Evolutionary conservation across 768 basidiomycete genomes (phyloP).

Genomic region (Rhizopogon rudus): DNA sequence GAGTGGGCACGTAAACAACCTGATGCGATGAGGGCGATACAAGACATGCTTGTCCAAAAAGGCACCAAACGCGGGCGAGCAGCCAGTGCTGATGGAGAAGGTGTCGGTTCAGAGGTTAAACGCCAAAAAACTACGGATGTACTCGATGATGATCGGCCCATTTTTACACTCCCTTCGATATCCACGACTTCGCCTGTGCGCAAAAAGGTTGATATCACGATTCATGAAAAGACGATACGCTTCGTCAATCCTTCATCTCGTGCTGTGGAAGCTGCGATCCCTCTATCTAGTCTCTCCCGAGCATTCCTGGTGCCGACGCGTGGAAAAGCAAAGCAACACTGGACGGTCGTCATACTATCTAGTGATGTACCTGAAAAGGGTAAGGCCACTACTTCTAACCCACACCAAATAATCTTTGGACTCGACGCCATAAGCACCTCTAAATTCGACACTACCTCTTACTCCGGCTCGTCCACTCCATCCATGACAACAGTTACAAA

Average conservation of each 20-base stretch:
- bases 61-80: constrained; percentile 21
- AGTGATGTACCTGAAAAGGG: constrained; percentile 46
- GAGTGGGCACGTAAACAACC: constrained; percentile 23
- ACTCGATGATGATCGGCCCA: constrained; percentile 34
- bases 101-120: constrained; percentile 4
- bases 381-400: constrained; percentile 30
- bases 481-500: constrained; percentile 34
- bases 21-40: constrained; percentile 17
- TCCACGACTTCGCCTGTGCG: constrained; percentile 72
- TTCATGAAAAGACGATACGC: constrained; percentile 45
- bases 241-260: constrained; percentile 49
- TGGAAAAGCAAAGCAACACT: constrained; percentile 66
- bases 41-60: constrained; percentile 5
- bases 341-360: constrained; percentile 64
- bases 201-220: constrained; percentile 66
- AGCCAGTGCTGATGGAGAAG: constrained; percentile 7
- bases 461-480: constrained; percentile 23
- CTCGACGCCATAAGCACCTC: constrained; percentile 52
- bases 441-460: constrained; percentile 39
- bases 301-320: constrained; percentile 73
- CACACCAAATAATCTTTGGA: constrained; percentile 65
- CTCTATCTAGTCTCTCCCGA: constrained; percentile 46
- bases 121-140: constrained; percentile 15
- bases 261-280: constrained; percentile 44
- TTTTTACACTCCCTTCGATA: constrained; percentile 58